Evolutionary conservation across 2,329 filamentous ascomycete genomes (phyloP).

Genomic region (Cordyceps cicadae): DNA sequence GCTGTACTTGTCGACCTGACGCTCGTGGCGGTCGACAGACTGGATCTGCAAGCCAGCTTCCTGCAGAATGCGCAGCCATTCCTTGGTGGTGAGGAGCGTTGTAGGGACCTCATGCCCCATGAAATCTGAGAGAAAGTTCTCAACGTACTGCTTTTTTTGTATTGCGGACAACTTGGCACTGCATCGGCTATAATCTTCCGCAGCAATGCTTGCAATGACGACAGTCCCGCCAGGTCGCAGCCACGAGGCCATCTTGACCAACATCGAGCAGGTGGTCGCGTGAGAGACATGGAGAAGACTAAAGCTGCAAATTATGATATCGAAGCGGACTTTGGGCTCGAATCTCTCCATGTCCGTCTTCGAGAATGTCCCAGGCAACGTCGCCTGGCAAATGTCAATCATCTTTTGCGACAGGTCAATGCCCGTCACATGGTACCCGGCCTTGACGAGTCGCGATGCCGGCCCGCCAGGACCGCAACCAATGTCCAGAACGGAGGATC

Average conservation of each 20-base stretch:
- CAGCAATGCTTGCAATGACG: background rate
- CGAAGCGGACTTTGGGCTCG: background rate
- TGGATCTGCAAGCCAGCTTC: background rate
- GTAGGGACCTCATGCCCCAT: background rate
- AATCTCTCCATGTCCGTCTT: background rate
- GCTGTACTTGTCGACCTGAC: background rate
- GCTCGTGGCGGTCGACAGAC: background rate
- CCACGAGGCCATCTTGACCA: conserved; percentile 1
- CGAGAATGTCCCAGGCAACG: background rate
- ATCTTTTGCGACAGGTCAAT: conserved; percentile 6
- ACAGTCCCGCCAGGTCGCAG: background rate
- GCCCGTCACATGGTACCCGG: conserved; percentile 6
- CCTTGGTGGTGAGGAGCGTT: background rate
- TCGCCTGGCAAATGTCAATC: conserved; percentile 7
- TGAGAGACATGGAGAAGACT: background rate
- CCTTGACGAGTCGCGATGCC: background rate
- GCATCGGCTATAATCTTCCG: background rate
- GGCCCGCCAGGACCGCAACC: conserved; percentile 8
- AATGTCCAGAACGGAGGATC: conserved; percentile 3
- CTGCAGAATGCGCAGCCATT: background rate
- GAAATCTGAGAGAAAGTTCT: background rate
- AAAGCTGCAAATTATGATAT: background rate
- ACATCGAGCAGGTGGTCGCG: background rate
- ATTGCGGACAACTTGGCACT: background rate
- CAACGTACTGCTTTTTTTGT: background rate